Base-by-base conservation (phyloP, 441 rosid genomes). In the Pelargonium myrrhifolium region DNA sequence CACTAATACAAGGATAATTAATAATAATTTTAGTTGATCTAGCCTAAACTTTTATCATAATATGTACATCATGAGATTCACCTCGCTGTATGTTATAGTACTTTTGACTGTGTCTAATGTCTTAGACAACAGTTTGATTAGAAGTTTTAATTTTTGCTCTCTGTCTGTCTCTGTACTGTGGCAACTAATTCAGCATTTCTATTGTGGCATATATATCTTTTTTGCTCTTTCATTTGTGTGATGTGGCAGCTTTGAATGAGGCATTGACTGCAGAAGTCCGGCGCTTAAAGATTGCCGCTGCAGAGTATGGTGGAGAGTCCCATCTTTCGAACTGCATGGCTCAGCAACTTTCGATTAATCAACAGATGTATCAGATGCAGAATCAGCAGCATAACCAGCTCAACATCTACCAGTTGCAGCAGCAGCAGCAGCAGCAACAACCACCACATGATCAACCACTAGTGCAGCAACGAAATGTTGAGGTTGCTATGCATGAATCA, bases 241-340 rank as follows among this genome's bases (percentile, higher is more conserved):
- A 45, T 12, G 15, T 17, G 22, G 21, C 64, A 60, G 64, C 64
- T 60, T 12, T 60, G 5, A 60, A 28, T 24, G 64, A 60, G 35
- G 39, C 64, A 5, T 24, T 60, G 39, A 21, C 15, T 24, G 64
- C 64, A 20, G 64, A 60, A 60, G 39, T 28, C 37, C 64, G 17
- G 39, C 64, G 37, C 22, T 22, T 60, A 2, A 60, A 60, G 64
- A 12, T 26, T 60, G 64, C 17, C 3, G 37, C 14, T 12, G 37
- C 37, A 24, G 37, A 60, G 6, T 26, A 9, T 28, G 64, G 64
- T 10, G 64, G 64, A 28, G 64, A 60, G n/a, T 4, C 64, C 6
- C 64, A 60, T 21, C 64, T 60, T n/a, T 60, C 64, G 1, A 60
- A 60, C 39, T 60, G 64, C 22, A 60, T 60, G 64, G 64, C 64